Evolutionary conservation across 108 stramenopile species (phyloP).

Genomic region (Fistulifera pelliculosa): DNA sequence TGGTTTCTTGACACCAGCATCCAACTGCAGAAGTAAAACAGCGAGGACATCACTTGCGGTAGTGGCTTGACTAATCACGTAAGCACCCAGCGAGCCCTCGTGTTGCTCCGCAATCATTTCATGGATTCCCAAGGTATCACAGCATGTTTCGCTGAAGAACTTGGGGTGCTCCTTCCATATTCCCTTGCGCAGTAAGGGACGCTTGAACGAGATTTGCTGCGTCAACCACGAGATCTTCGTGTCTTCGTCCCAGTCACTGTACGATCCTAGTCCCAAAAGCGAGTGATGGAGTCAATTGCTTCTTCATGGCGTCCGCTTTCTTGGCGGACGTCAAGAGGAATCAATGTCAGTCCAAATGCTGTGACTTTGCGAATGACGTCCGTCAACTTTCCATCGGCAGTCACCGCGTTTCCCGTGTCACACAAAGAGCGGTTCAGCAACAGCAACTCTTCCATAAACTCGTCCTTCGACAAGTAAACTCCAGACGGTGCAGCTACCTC

Average conservation of each 20-base stretch:
- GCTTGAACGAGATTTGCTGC: constrained; percentile 69
- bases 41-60: constrained; percentile 89
- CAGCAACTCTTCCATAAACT: constrained; percentile 75
- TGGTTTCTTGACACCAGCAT: constrained; percentile 87
- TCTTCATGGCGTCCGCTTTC: constrained; percentile 89
- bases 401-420: constrained; percentile 66
- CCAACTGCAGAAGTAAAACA: constrained; percentile 85
- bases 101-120: constrained; percentile 79
- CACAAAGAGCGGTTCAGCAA: constrained; percentile 73
- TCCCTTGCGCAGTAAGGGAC: constrained; percentile 81
- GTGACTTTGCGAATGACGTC: constrained; percentile 85
- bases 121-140: constrained; percentile 74
- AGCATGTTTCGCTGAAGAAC: constrained; percentile 52
- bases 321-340: constrained; percentile 91
- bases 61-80: constrained; percentile 94
- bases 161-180: constrained; percentile 54
- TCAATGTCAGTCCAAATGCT: constrained; percentile 89
- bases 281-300: constrained; percentile 88
- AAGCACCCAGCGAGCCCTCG: constrained; percentile 85
- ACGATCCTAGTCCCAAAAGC: constrained; percentile 89
- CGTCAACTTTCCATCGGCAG: constrained; percentile 77
- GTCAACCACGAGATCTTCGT: constrained; percentile 87
- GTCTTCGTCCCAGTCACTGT: constrained; percentile 84
- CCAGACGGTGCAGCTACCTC: constrained; percentile 18
- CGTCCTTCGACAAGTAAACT: constrained; percentile 51